Evolutionary conservation across 2,329 filamentous ascomycete species (phyloP), one percentile per base, ranked within the genome.

Genomic region (Sporothrix brunneoviolacea): DNA sequence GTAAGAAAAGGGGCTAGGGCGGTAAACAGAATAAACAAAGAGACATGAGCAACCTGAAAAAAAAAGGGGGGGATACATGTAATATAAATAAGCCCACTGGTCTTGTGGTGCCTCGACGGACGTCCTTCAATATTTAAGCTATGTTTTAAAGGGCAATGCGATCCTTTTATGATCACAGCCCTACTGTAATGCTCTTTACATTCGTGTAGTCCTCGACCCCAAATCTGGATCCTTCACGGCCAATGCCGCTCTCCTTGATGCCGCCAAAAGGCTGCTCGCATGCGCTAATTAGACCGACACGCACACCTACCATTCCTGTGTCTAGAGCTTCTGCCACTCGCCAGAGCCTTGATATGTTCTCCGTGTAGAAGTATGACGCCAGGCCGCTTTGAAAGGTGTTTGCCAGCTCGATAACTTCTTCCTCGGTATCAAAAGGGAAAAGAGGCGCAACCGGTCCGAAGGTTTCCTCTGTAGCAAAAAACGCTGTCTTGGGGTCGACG

Each of bases 271-370:
- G 44, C 2, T 33, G 16, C 2, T 33, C 15, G 8, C 22, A n/a
- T 12, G 30, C 44, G 4, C 21, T 28, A 9, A 42, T 42, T 22
- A 42, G 35, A 28, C 50, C 40, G 7, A 39, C 49, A 28, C 45
- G 48, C 37, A 57, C 50, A 7, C 55, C 80, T 5, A 84, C 73
- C 80, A 84, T 84, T 10, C 81, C 81, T 1, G n/a, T 77, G 55
- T 84, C 77, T 45, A 84, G 63, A 2, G 65, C 69, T 55, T 75
- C 72, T 4, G 69, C 68, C 8, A 76, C 63, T 35, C 71, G 62
- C 51, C 60, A 66, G 5, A 67, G 62, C 12, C 72, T 55, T 44
- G 64, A 60, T 3, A 59, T 41, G 47, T 60, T 47, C 46, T 59
- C 54, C 0, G 62, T 59, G 44, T 60, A 65, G 3, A 68, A 54